Evolutionary conservation across 2,329 filamentous ascomycete genomes (phyloP), one percentile per base, ranked within the genome.

Genomic region (Eurotiales sp.): DNA sequence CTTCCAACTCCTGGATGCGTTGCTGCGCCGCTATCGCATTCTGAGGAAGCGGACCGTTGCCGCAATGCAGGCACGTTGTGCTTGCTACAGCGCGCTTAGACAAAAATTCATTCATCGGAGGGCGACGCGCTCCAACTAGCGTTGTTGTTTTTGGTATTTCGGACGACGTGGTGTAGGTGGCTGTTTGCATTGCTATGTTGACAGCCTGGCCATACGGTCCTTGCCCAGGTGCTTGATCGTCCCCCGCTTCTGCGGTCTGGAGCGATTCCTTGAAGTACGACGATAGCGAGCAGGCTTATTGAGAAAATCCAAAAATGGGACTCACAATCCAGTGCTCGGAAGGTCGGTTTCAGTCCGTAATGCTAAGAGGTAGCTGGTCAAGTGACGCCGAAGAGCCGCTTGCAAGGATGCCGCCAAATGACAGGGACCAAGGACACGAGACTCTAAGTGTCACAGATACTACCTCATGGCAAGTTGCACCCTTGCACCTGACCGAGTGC

Each of bases 1-100:
- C 72, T 62, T 83, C 78, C 43, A 84, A 63, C 61, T 83, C 79
- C 40, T 66, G 63, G 53, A 78, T 71, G 44, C 72, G 62, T 53
- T 65, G 66, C 58, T 72, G 70, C 53, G 72, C 61, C 39, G 67
- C 63, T 10, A 56, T 56, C 40, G 58, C 57, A 15, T 60, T 51
- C 8, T 60, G 54, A 4, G 53, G 53, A n/a, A 61, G 56, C 21
- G 61, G 55, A 25, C 64, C 62, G 42, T 64, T 64, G 50, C 72
- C 71, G 56, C 72, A 75, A 42, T 66, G 64, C 39, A 72, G 68
- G 61, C 72, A 74, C 61, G 46, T 12, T 41, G 36, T 36, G 19
- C 39, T 25, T 21, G 51, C 47, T 39, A 30, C 34, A 22, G n/a
- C 34, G 34, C 34, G 11, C 15, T 17, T 41, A 14, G 39, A 34